Conservation (phyloP, 192 early-diverging fungal genomes). For the Kickxella alabastrina region DNA sequence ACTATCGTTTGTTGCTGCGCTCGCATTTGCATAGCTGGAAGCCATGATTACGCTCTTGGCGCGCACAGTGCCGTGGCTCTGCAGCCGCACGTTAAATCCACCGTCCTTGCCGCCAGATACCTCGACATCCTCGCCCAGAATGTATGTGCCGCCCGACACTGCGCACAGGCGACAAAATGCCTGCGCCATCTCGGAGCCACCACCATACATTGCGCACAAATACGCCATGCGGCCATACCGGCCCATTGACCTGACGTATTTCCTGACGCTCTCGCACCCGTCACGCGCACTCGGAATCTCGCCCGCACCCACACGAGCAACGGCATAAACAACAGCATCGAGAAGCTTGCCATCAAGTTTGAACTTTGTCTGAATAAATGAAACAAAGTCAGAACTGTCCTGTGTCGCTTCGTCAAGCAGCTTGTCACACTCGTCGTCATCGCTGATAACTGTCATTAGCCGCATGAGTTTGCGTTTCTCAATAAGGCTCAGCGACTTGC, state of each 20-base stretch:
- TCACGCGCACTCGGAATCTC: slow-evolving; percentile 48
- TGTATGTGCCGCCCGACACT: slow-evolving; percentile 87
- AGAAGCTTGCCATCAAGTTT: slow-evolving; percentile 61
- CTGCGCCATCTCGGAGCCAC: slow-evolving; percentile 83
- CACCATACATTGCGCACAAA: slow-evolving; percentile 81
- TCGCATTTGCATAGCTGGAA: slow-evolving; percentile 53
- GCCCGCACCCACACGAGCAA: slow-evolving; percentile 48
- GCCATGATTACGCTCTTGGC: slow-evolving; percentile 53
- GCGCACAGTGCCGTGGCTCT: slow-evolving; percentile 34
- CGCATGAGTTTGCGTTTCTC: slow-evolving; percentile 93
- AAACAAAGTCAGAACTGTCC: slow-evolving; percentile 21
- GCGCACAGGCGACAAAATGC: slow-evolving; percentile 87
- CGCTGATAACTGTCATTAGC: slow-evolving; percentile 66
- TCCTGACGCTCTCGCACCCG: slow-evolving; percentile 64
- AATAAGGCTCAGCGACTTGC: slow-evolving; percentile 63
- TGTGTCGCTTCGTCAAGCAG: slow-evolving; percentile 12
- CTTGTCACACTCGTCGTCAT: slow-evolving; percentile 25
- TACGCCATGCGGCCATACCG: slow-evolving; percentile 81
- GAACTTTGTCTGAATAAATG: slow-evolving; percentile 55
- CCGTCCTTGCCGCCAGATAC: slow-evolving; percentile 25
- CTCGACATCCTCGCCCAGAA: slow-evolving; percentile 59
- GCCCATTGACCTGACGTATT: slow-evolving; percentile 75
- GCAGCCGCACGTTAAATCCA: slow-evolving; percentile 39
- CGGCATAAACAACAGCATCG: slow-evolving; percentile 61
- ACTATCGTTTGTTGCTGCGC: slow-evolving; percentile 17